Percentiles rank a stretch among this genome's conserved stretches.
phyloP scores from a whole-genome alignment of 345 rosid genomes.

The Boechera divaricarpa region DNA sequence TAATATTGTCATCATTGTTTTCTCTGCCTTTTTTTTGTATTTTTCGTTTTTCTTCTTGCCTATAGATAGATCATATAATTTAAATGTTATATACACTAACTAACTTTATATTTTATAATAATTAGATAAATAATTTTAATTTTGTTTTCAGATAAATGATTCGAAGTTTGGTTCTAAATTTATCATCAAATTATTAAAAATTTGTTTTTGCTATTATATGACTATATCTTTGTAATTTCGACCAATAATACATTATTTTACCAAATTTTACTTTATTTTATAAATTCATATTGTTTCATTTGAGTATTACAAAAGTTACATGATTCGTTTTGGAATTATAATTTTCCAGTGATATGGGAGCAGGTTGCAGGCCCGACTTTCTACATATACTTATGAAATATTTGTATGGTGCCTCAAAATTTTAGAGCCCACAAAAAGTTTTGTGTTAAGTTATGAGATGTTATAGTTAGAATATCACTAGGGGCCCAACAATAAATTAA shows the following conservation, averaged over 20 bases:
- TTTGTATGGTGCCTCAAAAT: too few species aligned
- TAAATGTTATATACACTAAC: neutral
- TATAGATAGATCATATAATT: neutral
- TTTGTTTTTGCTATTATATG: too few species aligned
- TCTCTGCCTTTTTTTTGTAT: neutral
- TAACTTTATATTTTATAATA: neutral
- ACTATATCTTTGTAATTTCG: too few species aligned
- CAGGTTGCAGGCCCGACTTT: neutral
- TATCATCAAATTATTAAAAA: too few species aligned
- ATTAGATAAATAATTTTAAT: neutral
- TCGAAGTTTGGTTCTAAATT: neutral
- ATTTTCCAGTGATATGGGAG: neutral
- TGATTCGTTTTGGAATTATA: neutral
- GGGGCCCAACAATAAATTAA: too few species aligned
- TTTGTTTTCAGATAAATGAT: neutral
- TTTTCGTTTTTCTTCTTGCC: neutral
- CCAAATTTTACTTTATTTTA: neutral
- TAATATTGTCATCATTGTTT: neutral
- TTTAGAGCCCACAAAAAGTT: too few species aligned
- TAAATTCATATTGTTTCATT: neutral
- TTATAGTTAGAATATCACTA: too few species aligned
- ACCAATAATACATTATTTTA: too few species aligned
- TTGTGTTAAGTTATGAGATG: too few species aligned
- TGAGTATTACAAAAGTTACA: neutral
- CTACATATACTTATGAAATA: too few species aligned